Conservation (phyloP, 2,329 filamentous ascomycete species). For the Ceratocystis cubensis region DNA sequence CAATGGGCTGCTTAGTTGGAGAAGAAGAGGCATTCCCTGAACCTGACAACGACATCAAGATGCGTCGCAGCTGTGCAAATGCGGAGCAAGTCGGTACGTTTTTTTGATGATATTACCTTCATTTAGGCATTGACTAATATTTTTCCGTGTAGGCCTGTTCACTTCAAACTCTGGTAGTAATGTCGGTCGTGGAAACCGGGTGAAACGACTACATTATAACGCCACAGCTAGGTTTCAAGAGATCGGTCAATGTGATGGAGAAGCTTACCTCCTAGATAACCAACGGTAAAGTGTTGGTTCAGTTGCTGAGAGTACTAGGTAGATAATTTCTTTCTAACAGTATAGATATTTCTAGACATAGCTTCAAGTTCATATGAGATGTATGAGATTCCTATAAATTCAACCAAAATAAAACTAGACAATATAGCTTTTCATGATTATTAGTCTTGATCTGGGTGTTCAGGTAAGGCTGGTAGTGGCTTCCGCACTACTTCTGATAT, state of each 20-base stretch:
- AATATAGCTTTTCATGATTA: background rate
- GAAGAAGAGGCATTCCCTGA: constrained; percentile 62
- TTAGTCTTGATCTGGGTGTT: constrained; percentile 25
- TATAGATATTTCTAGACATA: background rate
- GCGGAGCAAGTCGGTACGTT: constrained; percentile 65
- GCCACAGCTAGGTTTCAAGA: background rate
- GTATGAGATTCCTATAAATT: background rate
- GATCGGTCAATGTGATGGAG: background rate
- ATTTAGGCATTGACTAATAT: background rate
- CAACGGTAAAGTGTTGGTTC: background rate
- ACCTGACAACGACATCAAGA: constrained; percentile 75
- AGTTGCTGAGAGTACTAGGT: background rate
- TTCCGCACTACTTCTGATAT: constrained; percentile 27
- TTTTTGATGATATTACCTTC: constrained; percentile 22
- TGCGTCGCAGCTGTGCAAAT: constrained; percentile 77
- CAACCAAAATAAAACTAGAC: too few species aligned
- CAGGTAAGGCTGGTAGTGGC: constrained; percentile 34
- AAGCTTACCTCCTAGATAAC: background rate
- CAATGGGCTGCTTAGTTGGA: constrained; percentile 42
- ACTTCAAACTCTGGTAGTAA: constrained; percentile 39
- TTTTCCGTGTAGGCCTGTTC: constrained; percentile 53
- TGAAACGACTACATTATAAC: background rate
- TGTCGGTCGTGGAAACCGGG: background rate
- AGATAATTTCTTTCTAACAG: background rate
- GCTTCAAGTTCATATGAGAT: background rate